These are phyloP conservation scores for Circinella umbellata DNA, from an alignment of 371 early-diverging fungal genomes.

Conservation along the genomic window DNA sequence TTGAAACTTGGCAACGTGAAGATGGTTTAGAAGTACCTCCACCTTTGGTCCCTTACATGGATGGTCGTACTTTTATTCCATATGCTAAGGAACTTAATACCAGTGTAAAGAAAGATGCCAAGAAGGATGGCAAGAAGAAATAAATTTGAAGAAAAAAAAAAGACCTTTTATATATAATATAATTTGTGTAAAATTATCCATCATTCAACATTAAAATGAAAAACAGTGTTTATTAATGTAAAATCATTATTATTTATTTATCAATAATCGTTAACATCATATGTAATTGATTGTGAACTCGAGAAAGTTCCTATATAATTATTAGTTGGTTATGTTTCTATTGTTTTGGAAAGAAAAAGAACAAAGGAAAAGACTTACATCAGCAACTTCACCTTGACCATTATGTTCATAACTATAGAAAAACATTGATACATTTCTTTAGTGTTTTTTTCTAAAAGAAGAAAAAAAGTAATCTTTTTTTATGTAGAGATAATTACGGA, in stretches of 20 bases:
- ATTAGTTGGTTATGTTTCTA: neutral
- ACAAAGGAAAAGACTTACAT: constrained; percentile 3
- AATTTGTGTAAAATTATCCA: too few species aligned
- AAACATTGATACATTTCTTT: too few species aligned
- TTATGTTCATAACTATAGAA: constrained; percentile 22
- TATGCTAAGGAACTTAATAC: constrained; percentile 58
- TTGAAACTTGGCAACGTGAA: constrained; percentile 98
- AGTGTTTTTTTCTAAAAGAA: too few species aligned
- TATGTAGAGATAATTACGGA: constrained; percentile 11
- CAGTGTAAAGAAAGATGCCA: constrained; percentile 33
- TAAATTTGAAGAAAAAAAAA: constrained; percentile 14
- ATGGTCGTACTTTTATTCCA: constrained; percentile 90
- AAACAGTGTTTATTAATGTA: too few species aligned
- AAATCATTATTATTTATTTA: neutral
- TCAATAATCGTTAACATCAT: constrained; percentile 27
- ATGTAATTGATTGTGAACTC: constrained; percentile 27
- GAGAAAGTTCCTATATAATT: constrained; percentile 20
- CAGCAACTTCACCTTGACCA: constrained; percentile 35
- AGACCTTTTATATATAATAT: neutral
- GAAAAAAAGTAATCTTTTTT: too few species aligned
- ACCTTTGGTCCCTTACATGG: constrained; percentile 92
- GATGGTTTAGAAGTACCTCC: constrained; percentile 90
- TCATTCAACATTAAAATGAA: too few species aligned
- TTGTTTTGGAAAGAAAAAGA: too few species aligned
- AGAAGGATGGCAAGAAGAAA: constrained; percentile 18